Percentiles rank a stretch among this genome's conserved stretches.
These are phyloP conservation scores for Colletotrichum liriopes DNA, from an alignment of 2,329 filamentous ascomycete species.

Conservation along the genomic window DNA sequence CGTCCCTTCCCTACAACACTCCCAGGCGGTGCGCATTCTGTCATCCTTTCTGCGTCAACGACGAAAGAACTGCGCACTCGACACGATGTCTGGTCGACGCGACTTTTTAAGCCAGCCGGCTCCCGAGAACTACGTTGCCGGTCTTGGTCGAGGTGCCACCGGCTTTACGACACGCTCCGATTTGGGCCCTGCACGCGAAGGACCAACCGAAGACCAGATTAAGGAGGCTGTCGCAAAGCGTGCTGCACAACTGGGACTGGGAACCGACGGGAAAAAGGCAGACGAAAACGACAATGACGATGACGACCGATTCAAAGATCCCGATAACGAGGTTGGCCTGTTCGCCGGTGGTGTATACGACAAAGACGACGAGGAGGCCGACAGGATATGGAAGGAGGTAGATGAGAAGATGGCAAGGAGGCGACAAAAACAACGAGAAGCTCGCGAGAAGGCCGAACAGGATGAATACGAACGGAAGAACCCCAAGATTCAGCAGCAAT, in stretches of 20 bases:
- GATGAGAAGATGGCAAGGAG: conserved; percentile 97
- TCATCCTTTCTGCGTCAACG: background rate
- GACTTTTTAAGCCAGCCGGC: conserved; percentile 92
- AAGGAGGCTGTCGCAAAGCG: conserved; percentile 97
- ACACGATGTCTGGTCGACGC: conserved; percentile 73
- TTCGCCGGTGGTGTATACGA: conserved; percentile 98
- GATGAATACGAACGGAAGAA: conserved; percentile 98
- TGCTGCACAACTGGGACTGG: conserved; percentile 85
- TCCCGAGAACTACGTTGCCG: conserved; percentile 92
- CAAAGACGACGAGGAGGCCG: conserved; percentile 97
- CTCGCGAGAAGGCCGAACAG: conserved; percentile 89
- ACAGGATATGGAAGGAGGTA: conserved; percentile 94
- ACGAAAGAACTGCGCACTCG: conserved; percentile 15
- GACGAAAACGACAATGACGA: conserved; percentile 81
- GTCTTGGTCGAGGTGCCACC: conserved; percentile 96
- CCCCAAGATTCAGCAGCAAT: conserved; percentile 98
- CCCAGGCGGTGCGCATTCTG: conserved; percentile 4
- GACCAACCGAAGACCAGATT: conserved; percentile 97
- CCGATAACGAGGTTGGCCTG: conserved; percentile 95
- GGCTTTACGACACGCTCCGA: conserved; percentile 98
- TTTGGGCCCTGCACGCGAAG: conserved; percentile 93
- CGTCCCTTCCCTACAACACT: background rate
- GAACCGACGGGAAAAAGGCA: conserved; percentile 77
- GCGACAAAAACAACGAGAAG: conserved; percentile 92
- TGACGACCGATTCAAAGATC: conserved; percentile 91